Conservation (phyloP, 352 stramenopile species). For the Thalassiosira mediterranea region DNA sequence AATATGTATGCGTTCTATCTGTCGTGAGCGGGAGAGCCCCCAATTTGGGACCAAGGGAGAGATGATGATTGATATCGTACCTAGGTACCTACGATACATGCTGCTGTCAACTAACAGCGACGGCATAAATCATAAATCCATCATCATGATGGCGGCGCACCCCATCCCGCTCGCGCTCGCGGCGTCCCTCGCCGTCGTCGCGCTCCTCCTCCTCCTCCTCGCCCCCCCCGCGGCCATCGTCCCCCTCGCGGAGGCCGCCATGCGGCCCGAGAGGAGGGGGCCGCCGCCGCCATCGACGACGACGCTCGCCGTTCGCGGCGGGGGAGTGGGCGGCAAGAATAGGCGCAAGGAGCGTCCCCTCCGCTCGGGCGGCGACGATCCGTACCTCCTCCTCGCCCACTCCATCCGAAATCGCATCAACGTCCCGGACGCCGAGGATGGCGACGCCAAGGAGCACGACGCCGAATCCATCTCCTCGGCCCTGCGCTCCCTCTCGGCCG, state of each 20-base stretch:
- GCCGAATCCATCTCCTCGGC: conserved; percentile 20
- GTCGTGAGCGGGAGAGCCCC: too few species aligned
- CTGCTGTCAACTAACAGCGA: too few species aligned
- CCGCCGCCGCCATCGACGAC: conserved; percentile 2
- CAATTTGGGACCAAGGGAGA: too few species aligned
- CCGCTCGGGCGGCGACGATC: too few species aligned
- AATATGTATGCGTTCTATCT: too few species aligned
- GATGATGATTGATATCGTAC: too few species aligned
- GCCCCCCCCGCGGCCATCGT: background rate
- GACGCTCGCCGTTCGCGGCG: background rate
- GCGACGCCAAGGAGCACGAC: conserved; percentile 5
- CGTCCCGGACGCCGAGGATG: background rate
- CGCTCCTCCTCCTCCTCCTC: too few species aligned
- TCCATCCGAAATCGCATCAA: conserved; percentile 31
- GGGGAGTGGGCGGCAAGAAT: background rate
- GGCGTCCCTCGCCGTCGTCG: too few species aligned
- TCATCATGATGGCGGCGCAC: too few species aligned
- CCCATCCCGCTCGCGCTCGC: too few species aligned
- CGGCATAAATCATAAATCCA: too few species aligned
- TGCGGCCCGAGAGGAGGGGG: background rate
- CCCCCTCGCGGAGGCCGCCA: background rate
- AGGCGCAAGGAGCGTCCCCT: conserved; percentile 8
- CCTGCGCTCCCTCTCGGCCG: conserved; percentile 32
- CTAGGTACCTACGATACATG: too few species aligned
- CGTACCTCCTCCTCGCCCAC: conserved; percentile 20